A percentile compares a stretch with the other conserved stretches of the same genome.
Conservation (phyloP, 495 filamentous ascomycete species). For the Aspergillus homomorphus region DNA sequence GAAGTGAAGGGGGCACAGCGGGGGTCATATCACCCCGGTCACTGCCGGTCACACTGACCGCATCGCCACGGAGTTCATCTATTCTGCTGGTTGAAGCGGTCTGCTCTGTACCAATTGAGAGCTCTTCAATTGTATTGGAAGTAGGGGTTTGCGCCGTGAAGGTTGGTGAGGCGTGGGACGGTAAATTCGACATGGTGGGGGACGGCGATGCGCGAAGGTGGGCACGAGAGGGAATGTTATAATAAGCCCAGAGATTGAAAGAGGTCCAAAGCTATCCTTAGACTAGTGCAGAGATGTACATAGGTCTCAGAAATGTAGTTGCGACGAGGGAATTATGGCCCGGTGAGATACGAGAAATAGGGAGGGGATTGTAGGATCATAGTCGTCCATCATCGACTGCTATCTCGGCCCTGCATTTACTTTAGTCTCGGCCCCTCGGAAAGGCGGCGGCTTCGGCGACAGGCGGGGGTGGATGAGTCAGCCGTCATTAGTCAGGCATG, state of each 20-base stretch:
- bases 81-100: slow-evolving; percentile 11
- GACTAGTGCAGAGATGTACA: not conserved
- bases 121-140: slow-evolving; percentile 27
- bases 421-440: slow-evolving; percentile 17
- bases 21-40: slow-evolving; percentile 31
- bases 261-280: not conserved
- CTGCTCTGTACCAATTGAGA: slow-evolving; percentile 15
- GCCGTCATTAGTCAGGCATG: slow-evolving; percentile 8
- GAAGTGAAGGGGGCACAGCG: slow-evolving; percentile 49
- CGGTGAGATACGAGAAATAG: not conserved
- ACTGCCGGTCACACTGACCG: slow-evolving; percentile 21
- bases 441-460: slow-evolving; percentile 17
- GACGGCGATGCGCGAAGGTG: slow-evolving; percentile 8
- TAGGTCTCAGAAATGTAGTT: not conserved
- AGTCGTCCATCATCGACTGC: slow-evolving; percentile 5
- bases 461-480: slow-evolving; percentile 18
- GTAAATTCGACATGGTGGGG: slow-evolving; percentile 47
- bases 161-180: slow-evolving; percentile 51
- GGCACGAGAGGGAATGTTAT: slow-evolving; percentile 2
- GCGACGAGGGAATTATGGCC: not conserved
- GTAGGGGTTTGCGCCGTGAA: slow-evolving; percentile 41
- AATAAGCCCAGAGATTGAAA: not conserved
- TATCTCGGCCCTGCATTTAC: slow-evolving; percentile 13
- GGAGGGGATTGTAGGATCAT: not conserved
- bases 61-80: slow-evolving; percentile 22